These are phyloP conservation scores for Stagonosporopsis cucurbitacearum DNA, from an alignment of 2,329 filamentous ascomycete genomes.

Conservation along the genomic window DNA sequence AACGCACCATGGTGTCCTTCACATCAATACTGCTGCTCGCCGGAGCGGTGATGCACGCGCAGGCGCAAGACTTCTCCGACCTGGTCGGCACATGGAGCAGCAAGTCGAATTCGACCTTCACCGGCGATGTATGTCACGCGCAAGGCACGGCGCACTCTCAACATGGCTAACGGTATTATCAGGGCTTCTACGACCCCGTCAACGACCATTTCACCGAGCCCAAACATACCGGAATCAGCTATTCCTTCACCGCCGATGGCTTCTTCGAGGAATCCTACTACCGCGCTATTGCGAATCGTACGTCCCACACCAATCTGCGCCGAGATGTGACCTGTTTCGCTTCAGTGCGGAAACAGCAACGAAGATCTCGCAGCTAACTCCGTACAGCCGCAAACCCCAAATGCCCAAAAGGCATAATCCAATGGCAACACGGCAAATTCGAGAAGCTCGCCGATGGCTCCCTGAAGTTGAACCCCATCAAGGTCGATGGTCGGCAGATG, in stretches of 20 bases:
- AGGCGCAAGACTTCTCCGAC: constrained; percentile 47
- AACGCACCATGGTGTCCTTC: constrained; percentile 33
- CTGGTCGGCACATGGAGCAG: constrained; percentile 76
- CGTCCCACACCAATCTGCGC: constrained; percentile 39
- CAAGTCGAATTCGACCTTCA: constrained; percentile 72
- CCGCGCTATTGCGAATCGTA: constrained; percentile 72
- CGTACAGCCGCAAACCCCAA: constrained; percentile 61
- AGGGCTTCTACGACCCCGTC: constrained; percentile 74
- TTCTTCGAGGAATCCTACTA: constrained; percentile 74
- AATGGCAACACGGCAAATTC: constrained; percentile 75
- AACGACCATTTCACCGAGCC: constrained; percentile 72
- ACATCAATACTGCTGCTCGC: constrained; percentile 42
- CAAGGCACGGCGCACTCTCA: constrained; percentile 23
- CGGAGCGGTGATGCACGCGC: constrained; percentile 44
- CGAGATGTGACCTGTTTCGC: neutral
- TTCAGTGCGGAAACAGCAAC: neutral
- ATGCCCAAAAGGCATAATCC: constrained; percentile 70
- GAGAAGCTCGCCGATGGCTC: constrained; percentile 63
- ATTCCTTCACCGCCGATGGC: constrained; percentile 73
- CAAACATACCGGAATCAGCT: constrained; percentile 70
- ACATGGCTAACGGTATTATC: constrained; percentile 21
- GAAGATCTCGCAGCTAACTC: constrained; percentile 27
- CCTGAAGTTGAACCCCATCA: constrained; percentile 65
- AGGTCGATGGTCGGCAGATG: constrained; percentile 71
- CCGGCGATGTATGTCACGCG: constrained; percentile 64